Base-by-base conservation (phyloP, 208 protist genomes). In the Trypanosoma cruzi region DNA sequence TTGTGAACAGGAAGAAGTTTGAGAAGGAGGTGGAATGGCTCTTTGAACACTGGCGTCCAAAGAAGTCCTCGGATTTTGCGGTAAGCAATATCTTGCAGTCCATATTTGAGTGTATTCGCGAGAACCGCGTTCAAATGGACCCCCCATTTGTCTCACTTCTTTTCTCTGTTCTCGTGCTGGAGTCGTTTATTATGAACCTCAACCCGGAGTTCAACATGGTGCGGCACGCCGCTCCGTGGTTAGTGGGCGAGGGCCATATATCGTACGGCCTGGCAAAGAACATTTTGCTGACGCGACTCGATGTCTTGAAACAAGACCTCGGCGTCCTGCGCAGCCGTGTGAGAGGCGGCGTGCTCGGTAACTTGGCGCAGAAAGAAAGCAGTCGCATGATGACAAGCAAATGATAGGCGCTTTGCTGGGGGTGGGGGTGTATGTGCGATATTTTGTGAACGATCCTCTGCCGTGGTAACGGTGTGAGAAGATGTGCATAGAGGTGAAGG, bases 171-270 rank as follows among this genome's bases (percentile, higher is more conserved):
- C 85, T 97, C 26, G 90, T 97, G 56, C 75, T 95, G 14, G 92
- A 97, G 81, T 89, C 85, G 4, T 97, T 97, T 77, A 93, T 97
- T 68, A 96, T 97, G 92, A 96, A 88, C 60, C 82, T 97, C 20
- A 87, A 97, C 57, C 89, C 88, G 13, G 80, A 96, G 22, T 97
- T 94, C 62, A 95, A 97, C 71, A 95, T 97, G 84, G 90, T 96
- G 46, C 86, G 90, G 8, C 90, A 94, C 78, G 73, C 86, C 48
- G 90, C 89, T 7, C 92, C 92, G 44, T 97, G 92, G 90, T 71
- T 97, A 6, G 84, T 93, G 16, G 86, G 86, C 46, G 89, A 97
- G 69, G 92, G 92, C 32, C 84, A 92, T 76, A 59, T 97, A 6
- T 92, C 88, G 10, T 86, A 85, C 60, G 85, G 87, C 40, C 79